Conservation (phyloP, 345 rosid species). For the Dipteronia sinensis region DNA sequence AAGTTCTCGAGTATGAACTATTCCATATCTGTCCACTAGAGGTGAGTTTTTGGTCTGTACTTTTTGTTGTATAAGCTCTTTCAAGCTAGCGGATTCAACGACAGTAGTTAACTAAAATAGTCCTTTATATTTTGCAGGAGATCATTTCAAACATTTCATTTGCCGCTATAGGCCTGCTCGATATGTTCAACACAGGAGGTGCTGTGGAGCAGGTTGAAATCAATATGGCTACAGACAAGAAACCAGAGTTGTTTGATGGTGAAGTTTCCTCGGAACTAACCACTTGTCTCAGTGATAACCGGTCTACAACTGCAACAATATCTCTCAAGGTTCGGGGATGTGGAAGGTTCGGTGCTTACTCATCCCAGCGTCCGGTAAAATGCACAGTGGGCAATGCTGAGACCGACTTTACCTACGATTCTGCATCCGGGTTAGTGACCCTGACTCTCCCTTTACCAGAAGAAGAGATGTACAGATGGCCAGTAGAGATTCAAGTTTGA, state of each 20-base stretch:
- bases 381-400: slow-evolving; percentile 57
- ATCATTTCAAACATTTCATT: slow-evolving; percentile 59
- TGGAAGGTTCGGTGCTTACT: slow-evolving; percentile 74
- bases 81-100: background rate
- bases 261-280: slow-evolving; percentile 49
- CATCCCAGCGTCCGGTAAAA: slow-evolving; percentile 66
- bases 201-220: slow-evolving; percentile 65
- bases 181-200: slow-evolving; percentile 87
- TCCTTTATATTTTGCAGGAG: slow-evolving; percentile 45
- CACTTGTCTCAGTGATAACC: slow-evolving; percentile 42
- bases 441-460: slow-evolving; percentile 54
- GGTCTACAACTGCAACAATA: slow-evolving; percentile 52
- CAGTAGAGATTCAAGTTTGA: slow-evolving; percentile 65
- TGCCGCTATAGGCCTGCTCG: slow-evolving; percentile 83
- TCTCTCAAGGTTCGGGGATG: slow-evolving; percentile 69
- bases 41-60: slow-evolving; percentile 36
- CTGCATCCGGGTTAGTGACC: slow-evolving; percentile 59
- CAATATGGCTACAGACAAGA: slow-evolving; percentile 34
- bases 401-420: slow-evolving; percentile 55
- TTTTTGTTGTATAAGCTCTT: background rate
- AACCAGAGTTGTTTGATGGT: slow-evolving; percentile 52
- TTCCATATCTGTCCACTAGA: slow-evolving; percentile 83
- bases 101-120: slow-evolving; percentile 14
- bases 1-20: slow-evolving; percentile 84
- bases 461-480: slow-evolving; percentile 91